Percentiles rank a stretch among this genome's conserved stretches.
These are phyloP conservation scores for Cyclotella cryptica DNA, from an alignment of 108 stramenopile species.

Conservation along the genomic window DNA sequence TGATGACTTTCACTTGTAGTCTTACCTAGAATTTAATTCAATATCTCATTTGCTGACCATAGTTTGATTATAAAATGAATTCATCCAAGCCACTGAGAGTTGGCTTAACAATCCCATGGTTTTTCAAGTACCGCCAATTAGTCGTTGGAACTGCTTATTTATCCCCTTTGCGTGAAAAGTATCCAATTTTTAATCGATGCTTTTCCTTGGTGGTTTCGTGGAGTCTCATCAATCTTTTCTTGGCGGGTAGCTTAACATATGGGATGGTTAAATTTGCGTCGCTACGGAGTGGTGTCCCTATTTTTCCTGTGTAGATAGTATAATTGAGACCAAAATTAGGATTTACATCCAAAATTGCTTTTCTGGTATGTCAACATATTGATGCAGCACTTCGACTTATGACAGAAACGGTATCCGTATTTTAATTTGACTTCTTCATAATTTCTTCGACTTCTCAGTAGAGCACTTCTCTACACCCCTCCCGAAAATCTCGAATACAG, in stretches of 20 bases:
- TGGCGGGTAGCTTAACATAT: constrained; percentile 30
- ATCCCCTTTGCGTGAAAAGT: constrained; percentile 45
- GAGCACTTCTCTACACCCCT: not conserved
- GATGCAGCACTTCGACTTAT: too few species aligned
- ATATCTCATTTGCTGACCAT: too few species aligned
- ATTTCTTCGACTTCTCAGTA: not conserved
- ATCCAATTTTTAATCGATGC: constrained; percentile 48
- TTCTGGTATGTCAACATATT: too few species aligned
- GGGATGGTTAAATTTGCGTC: constrained; percentile 28
- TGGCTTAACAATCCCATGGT: constrained; percentile 49
- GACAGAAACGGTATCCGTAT: too few species aligned
- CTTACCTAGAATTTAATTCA: too few species aligned
- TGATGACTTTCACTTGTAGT: too few species aligned
- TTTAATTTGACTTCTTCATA: too few species aligned
- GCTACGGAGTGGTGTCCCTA: constrained; percentile 25
- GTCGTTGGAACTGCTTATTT: constrained; percentile 26
- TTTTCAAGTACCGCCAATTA: constrained; percentile 50
- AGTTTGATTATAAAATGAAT: too few species aligned
- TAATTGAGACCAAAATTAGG: too few species aligned
- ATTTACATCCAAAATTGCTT: too few species aligned
- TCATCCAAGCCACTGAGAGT: constrained; percentile 31
- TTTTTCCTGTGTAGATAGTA: constrained; percentile 8
- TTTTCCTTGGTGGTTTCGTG: constrained; percentile 32
- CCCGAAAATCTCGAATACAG: constrained; percentile 24
- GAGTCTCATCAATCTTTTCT: constrained; percentile 33